phyloP scores from a whole-genome alignment of 2,329 filamentous ascomycete genomes.

The Sclerotinia sclerotiorum region DNA sequence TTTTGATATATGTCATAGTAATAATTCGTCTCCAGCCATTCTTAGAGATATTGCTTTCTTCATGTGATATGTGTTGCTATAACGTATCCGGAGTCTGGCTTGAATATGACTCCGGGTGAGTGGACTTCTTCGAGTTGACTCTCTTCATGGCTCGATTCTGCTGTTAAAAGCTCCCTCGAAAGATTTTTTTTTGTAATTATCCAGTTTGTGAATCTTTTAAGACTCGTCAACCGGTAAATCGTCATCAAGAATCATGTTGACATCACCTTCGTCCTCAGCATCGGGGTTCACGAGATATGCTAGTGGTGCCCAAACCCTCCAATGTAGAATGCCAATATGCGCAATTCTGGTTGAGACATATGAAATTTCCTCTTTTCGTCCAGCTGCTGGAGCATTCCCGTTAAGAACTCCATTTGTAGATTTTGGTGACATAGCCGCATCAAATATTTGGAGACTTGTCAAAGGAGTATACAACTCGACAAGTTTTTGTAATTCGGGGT shows the following conservation, averaged over 20 bases:
- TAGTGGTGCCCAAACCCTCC: conserved; percentile 81
- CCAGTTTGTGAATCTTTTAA: background rate
- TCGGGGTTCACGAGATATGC: conserved; percentile 55
- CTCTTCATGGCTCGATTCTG: background rate
- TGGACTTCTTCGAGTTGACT: background rate
- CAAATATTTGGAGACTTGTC: conserved; percentile 40
- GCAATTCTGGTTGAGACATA: conserved; percentile 76
- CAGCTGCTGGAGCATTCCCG: conserved; percentile 7
- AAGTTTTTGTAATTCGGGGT: conserved; percentile 36
- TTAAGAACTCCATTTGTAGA: conserved; percentile 19
- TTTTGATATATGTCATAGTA: background rate
- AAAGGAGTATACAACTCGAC: conserved; percentile 38
- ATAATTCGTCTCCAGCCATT: background rate
- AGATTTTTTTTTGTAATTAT: background rate
- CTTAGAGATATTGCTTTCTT: conserved; percentile 3
- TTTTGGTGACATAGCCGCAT: conserved; percentile 38
- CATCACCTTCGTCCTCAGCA: conserved; percentile 32
- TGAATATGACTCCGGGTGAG: background rate
- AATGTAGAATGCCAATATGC: conserved; percentile 83
- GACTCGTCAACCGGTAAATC: background rate
- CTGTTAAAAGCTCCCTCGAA: background rate
- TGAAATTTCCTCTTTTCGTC: conserved; percentile 45
- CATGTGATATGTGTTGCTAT: conserved; percentile 12
- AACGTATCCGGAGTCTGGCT: conserved; percentile 20
- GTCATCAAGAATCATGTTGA: conserved; percentile 14